Base-by-base conservation (phyloP, 2,329 filamentous ascomycete genomes). In the Hymenoscyphus linearis region DNA sequence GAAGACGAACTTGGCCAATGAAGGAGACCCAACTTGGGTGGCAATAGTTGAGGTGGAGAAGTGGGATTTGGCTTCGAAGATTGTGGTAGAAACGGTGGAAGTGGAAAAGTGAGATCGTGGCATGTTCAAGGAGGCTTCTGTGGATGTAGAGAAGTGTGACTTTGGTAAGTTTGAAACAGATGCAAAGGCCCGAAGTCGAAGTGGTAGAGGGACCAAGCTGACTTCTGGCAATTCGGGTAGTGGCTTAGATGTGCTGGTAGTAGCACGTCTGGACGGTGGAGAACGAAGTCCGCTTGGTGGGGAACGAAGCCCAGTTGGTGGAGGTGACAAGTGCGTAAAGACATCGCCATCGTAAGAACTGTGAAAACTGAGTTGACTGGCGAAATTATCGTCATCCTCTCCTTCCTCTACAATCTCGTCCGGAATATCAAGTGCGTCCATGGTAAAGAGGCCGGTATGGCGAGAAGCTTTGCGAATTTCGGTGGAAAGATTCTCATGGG, bases 331-430 rank as follows among this genome's bases (percentile, higher is more conserved):
- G 26, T 54, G 52, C 13, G 70, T 72, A n/a, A 67, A 59, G n/a
- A 65, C 58, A 2, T 61, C 60, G 18, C 64, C 63, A 18, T 69
- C 68, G 18, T 60, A 59, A 27, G 68, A 57, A 0, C 65, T 65
- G 6, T 64, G 55, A 40, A 60, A 60, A 53, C 59, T 64, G 10
- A 67, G 40, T 47, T 68, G 62, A 53, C 77, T 79, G n/a, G 83
- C 83, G 67, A 87, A 86, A 73, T 86, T 86, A 65, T 85, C 82
- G 66, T 86, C 83, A 63, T 86, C 82, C 56, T 85, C 83, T 52
- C 47, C 65, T 57, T 81, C 79, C 59, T 82, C 81, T 7, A 72
- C 75, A 40, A 78, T 79, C 59, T 81, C 77, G 56, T 80, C 76
- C 1, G 78, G 77, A 25, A 81, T 80, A 26, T 79, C 65, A 13